Conservation (phyloP, 2,329 filamentous ascomycete species). For the Hypomyces perniciosus region DNA sequence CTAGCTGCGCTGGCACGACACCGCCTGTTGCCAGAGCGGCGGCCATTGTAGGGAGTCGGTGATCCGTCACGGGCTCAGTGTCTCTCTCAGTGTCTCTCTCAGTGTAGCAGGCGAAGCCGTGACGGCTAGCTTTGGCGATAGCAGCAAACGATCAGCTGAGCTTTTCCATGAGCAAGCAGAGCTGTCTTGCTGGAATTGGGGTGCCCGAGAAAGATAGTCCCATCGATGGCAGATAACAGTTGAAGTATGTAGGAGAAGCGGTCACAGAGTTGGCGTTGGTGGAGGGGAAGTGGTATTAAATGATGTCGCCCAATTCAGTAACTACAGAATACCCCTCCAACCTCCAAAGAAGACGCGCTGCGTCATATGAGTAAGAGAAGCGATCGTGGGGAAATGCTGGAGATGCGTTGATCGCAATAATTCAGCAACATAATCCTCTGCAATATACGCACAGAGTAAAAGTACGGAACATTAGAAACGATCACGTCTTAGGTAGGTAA, state of each 20-base stretch:
- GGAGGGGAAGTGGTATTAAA: conserved; percentile 4
- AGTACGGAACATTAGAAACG: neutral
- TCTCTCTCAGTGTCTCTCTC: neutral
- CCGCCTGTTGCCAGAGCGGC: conserved; percentile 18
- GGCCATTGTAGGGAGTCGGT: conserved; percentile 15
- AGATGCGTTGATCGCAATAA: neutral
- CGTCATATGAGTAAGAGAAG: neutral
- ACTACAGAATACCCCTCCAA: conserved; percentile 1
- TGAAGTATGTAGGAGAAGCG: neutral
- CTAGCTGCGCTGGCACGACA: conserved; percentile 67
- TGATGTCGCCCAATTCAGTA: neutral
- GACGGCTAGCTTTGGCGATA: neutral
- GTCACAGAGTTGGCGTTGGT: neutral
- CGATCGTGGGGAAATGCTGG: neutral
- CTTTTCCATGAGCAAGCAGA: neutral
- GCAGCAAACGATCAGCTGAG: neutral
- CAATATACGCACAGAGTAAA: neutral
- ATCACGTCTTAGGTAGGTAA: neutral
- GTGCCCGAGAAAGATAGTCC: neutral
- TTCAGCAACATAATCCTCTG: neutral
- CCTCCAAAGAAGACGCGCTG: neutral
- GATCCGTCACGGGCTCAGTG: neutral
- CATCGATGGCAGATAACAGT: neutral
- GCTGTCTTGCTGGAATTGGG: neutral
- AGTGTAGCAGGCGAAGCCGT: neutral